Percentiles rank a stretch among this genome's conserved stretches.
phyloP scores from a whole-genome alignment of 1,284 basidiomycete genomes.

The Xerocomus minutiporus region DNA sequence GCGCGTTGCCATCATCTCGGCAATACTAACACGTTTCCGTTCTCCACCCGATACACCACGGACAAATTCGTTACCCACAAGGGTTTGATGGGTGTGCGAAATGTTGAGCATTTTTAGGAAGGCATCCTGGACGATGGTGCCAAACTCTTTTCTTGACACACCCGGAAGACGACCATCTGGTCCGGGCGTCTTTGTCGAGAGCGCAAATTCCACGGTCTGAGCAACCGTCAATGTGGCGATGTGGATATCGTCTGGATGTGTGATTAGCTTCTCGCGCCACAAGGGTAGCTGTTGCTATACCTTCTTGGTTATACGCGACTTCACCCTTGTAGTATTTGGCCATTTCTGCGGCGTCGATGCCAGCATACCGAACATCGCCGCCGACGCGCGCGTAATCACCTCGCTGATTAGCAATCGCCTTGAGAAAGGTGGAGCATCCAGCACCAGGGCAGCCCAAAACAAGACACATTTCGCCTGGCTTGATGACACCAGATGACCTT shows the following conservation, averaged over 20 bases:
- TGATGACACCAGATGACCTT: conserved; percentile 71
- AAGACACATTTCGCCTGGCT: conserved; percentile 37
- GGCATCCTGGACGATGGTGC: conserved; percentile 53
- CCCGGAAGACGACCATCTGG: conserved; percentile 67
- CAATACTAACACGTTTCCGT: conserved; percentile 82
- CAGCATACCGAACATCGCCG: conserved; percentile 73
- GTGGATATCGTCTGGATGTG: conserved; percentile 59
- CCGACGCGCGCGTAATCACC: conserved; percentile 53
- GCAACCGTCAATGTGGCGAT: conserved; percentile 74
- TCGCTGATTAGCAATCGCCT: conserved; percentile 70
- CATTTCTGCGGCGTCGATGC: conserved; percentile 64
- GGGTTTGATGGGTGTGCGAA: conserved; percentile 67
- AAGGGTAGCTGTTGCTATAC: conserved; percentile 26
- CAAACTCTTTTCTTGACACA: conserved; percentile 56
- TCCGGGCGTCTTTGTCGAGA: conserved; percentile 66
- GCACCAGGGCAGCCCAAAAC: conserved; percentile 83
- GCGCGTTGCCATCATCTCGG: conserved; percentile 79
- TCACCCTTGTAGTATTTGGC: conserved; percentile 72
- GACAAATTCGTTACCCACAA: conserved; percentile 81
- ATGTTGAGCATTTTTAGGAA: conserved; percentile 80
- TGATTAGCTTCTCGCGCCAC: conserved; percentile 2
- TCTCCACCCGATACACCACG: conserved; percentile 87
- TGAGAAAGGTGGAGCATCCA: conserved; percentile 78
- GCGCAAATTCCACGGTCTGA: conserved; percentile 65
- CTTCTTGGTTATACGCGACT: conserved; percentile 80